phyloP scores from a whole-genome alignment of 495 filamentous ascomycete genomes.

The Aspergillus funiculosus region DNA sequence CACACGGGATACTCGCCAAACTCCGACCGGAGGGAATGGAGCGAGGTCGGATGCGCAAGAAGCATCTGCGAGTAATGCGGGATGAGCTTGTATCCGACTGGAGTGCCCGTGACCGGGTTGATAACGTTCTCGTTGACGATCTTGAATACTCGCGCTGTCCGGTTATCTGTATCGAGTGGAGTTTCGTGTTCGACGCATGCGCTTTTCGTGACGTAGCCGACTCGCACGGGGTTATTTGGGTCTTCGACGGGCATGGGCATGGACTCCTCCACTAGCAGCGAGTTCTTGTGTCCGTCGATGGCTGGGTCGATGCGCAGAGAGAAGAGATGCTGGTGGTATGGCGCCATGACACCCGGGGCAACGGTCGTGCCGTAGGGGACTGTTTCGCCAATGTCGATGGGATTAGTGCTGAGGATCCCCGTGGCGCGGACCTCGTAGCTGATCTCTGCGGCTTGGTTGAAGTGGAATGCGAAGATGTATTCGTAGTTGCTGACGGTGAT shows the following conservation, averaged over 20 bases:
- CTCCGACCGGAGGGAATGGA: slow-evolving; percentile 68
- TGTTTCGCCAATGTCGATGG: slow-evolving; percentile 52
- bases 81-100: slow-evolving; percentile 73
- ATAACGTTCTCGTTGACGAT: slow-evolving; percentile 65
- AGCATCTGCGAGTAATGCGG: slow-evolving; percentile 71
- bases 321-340: slow-evolving; percentile 87
- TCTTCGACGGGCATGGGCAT: slow-evolving; percentile 58
- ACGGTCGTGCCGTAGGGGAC: slow-evolving; percentile 75
- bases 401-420: slow-evolving; percentile 75
- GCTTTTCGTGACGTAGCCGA: slow-evolving; percentile 59
- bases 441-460: slow-evolving; percentile 75
- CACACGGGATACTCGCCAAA: slow-evolving; percentile 75
- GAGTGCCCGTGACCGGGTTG: slow-evolving; percentile 66
- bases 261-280: slow-evolving; percentile 62
- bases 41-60: slow-evolving; percentile 61
- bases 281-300: slow-evolving; percentile 67
- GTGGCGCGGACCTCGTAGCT: slow-evolving; percentile 79
- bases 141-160: slow-evolving; percentile 66
- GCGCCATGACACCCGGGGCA: slow-evolving; percentile 72
- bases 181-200: slow-evolving; percentile 52
- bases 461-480: slow-evolving; percentile 78
- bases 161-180: slow-evolving; percentile 57
- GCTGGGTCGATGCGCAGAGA: slow-evolving; percentile 78
- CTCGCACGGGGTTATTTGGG: slow-evolving; percentile 66
- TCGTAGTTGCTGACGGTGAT: slow-evolving; percentile 81